phyloP scores from a whole-genome alignment of 1,139 yeast genomes.

The Kurtzmaniella quercitrusa region DNA sequence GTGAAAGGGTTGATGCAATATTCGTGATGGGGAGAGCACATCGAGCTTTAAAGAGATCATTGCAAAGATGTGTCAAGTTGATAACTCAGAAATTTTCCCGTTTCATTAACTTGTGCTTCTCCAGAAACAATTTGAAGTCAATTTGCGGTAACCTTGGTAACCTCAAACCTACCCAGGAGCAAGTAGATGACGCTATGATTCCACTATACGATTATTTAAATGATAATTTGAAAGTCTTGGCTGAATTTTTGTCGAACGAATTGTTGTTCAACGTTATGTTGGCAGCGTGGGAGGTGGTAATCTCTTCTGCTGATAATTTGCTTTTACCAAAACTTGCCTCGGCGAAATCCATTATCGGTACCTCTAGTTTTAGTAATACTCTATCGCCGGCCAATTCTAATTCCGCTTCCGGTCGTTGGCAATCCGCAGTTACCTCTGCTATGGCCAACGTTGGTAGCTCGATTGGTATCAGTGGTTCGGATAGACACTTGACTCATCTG shows the following conservation, averaged over 20 bases:
- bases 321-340: conserved; percentile 68
- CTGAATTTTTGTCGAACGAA: conserved; percentile 56
- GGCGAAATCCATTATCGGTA: conserved; percentile 40
- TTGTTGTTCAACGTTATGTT: conserved; percentile 66
- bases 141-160: conserved; percentile 51
- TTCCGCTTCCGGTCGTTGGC: conserved; percentile 33
- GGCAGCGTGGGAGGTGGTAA: conserved; percentile 69
- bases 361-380: conserved; percentile 18
- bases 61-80: conserved; percentile 59
- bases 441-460: conserved; percentile 45
- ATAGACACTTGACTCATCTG: conserved; percentile 49
- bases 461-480: conserved; percentile 45
- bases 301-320: conserved; percentile 60
- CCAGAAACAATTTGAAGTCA: conserved; percentile 43
- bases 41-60: conserved; percentile 57
- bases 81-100: conserved; percentile 60
- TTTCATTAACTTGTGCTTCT: conserved; percentile 38
- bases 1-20: conserved; percentile 71
- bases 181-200: conserved; percentile 63
- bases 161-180: conserved; percentile 44
- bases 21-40: conserved; percentile 77
- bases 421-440: conserved; percentile 45
- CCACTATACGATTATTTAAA: conserved; percentile 77
- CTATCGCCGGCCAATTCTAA: conserved; percentile 11
- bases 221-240: conserved; percentile 62